Conservation (phyloP, 345 rosid species). For the Rhodomyrtus tomentosa region DNA sequence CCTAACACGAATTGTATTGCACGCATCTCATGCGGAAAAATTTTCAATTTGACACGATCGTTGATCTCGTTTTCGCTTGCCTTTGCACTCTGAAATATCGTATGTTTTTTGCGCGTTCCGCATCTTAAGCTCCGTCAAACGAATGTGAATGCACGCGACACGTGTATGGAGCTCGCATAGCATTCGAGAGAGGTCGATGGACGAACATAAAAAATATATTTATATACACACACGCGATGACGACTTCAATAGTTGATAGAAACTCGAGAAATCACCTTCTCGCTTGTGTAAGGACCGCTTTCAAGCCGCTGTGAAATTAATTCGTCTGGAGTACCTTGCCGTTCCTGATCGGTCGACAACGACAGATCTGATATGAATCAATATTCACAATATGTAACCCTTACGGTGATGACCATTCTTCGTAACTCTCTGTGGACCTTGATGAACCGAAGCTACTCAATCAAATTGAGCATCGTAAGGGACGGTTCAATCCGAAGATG, state of each 20-base stretch:
- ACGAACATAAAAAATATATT: too few species aligned
- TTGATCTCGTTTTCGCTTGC: neutral
- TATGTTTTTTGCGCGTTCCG: neutral
- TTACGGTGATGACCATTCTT: neutral
- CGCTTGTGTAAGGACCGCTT: neutral
- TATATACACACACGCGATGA: too few species aligned
- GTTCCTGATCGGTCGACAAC: neutral
- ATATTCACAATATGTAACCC: neutral
- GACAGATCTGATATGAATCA: neutral
- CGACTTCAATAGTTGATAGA: neutral
- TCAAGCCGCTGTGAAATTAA: neutral
- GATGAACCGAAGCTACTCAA: neutral
- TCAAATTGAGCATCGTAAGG: neutral
- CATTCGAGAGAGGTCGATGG: neutral
- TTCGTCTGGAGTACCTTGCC: neutral
- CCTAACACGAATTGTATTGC: neutral
- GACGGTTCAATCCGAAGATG: neutral
- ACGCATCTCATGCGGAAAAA: too few species aligned
- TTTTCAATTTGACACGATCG: too few species aligned
- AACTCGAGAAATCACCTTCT: neutral
- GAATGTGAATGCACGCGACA: neutral
- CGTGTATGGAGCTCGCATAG: neutral
- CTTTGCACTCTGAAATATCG: neutral
- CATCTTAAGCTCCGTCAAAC: neutral
- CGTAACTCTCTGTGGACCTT: neutral